Evolutionary conservation across 1,284 basidiomycete genomes (phyloP).

Genomic region (Fomes fomentarius): DNA sequence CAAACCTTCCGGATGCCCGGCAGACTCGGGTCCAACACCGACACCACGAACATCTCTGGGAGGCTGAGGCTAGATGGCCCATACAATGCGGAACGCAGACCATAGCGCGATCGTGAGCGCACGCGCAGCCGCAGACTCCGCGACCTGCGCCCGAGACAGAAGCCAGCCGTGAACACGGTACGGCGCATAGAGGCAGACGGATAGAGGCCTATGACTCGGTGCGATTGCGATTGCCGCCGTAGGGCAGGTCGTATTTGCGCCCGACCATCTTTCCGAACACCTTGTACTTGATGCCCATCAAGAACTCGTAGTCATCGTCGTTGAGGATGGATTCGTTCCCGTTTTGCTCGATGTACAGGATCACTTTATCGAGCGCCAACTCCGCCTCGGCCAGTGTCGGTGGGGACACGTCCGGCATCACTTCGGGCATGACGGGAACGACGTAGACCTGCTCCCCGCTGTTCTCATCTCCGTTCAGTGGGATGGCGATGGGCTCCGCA

Average conservation of each 20-base stretch:
- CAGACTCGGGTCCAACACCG: not conserved
- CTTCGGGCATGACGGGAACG: slow-evolving; percentile 14
- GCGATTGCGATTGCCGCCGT: not conserved
- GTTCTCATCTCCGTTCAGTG: slow-evolving; percentile 5
- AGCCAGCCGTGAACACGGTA: not conserved
- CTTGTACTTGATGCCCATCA: slow-evolving; percentile 18
- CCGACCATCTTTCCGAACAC: slow-evolving; percentile 16
- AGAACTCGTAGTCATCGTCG: slow-evolving; percentile 12
- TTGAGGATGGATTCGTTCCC: slow-evolving; percentile 11
- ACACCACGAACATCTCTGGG: not conserved
- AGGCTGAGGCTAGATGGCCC: not conserved
- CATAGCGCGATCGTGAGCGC: not conserved
- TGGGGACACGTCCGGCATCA: slow-evolving; percentile 1
- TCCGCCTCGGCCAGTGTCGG: slow-evolving; percentile 14
- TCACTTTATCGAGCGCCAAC: slow-evolving; percentile 16
- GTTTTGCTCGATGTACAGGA: slow-evolving; percentile 16
- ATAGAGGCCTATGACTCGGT: slow-evolving; percentile 2
- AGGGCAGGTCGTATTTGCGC: slow-evolving; percentile 10
- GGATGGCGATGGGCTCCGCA: slow-evolving; percentile 9
- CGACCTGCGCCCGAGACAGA: not conserved
- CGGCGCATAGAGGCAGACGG: not conserved
- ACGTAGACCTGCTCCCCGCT: slow-evolving; percentile 12
- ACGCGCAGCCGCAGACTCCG: too few species aligned
- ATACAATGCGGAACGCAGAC: not conserved
- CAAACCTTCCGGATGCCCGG: slow-evolving; percentile 18